phyloP scores from a whole-genome alignment of 345 rosid species.

The Rubroshorea leprosula region DNA sequence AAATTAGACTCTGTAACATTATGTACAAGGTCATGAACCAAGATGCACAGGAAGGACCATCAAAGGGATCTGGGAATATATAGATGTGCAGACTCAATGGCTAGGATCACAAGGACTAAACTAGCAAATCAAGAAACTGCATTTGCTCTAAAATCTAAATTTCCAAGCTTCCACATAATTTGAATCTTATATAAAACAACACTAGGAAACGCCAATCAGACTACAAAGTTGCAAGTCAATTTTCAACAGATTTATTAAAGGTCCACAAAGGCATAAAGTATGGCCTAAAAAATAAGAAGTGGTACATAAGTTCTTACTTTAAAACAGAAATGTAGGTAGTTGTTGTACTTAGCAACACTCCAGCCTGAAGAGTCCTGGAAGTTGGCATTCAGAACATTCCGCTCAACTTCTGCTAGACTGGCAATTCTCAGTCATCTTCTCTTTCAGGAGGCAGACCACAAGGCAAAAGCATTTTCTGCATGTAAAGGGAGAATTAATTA shows the following conservation, averaged over 20 bases:
- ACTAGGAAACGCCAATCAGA: not conserved
- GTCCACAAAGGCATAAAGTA: not conserved
- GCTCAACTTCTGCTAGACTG: not conserved
- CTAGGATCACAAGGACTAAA: not conserved
- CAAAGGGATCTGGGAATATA: too few species aligned
- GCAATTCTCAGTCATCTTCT: constrained; percentile 90
- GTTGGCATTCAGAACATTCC: not conserved
- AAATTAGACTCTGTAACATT: too few species aligned
- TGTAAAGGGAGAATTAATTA: not conserved
- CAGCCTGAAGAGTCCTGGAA: too few species aligned
- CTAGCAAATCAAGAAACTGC: too few species aligned
- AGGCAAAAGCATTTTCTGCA: constrained; percentile 98
- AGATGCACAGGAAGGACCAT: too few species aligned
- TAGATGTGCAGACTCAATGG: too few species aligned
- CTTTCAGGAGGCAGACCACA: constrained; percentile 96
- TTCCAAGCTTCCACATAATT: not conserved
- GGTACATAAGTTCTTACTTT: too few species aligned
- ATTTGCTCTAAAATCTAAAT: too few species aligned
- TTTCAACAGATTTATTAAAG: not conserved
- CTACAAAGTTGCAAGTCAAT: not conserved
- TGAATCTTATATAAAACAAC: not conserved
- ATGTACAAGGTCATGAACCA: too few species aligned
- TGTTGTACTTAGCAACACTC: too few species aligned
- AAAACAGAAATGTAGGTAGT: too few species aligned
- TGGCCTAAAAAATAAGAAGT: too few species aligned